Conservation (phyloP, 2,329 filamentous ascomycete genomes). For the Fusarium sp. region DNA sequence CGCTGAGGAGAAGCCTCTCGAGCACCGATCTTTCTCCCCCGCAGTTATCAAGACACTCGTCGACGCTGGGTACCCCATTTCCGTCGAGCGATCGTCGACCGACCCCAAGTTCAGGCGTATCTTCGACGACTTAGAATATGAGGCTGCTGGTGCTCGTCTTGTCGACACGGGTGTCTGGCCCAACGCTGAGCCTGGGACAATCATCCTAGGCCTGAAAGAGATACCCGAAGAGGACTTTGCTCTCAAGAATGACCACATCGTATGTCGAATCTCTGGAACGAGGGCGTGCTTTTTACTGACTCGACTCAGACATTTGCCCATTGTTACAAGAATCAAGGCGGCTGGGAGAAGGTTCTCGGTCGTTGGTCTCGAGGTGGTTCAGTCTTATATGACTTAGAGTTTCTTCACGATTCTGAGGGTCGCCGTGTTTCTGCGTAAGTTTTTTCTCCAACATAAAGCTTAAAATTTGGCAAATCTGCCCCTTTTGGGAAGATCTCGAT, state of each 20-base stretch:
- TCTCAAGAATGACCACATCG: constrained; percentile 42
- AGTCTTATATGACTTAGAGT: constrained; percentile 83
- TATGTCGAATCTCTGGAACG: background rate
- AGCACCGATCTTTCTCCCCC: constrained; percentile 48
- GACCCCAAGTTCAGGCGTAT: constrained; percentile 69
- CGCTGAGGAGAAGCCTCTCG: constrained; percentile 67
- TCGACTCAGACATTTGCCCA: constrained; percentile 68
- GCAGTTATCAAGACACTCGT: constrained; percentile 63
- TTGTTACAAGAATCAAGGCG: constrained; percentile 79
- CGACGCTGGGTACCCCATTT: constrained; percentile 74
- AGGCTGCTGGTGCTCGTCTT: constrained; percentile 69
- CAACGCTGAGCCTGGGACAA: constrained; percentile 71
- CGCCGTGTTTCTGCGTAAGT: constrained; percentile 27
- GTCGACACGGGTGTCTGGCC: constrained; percentile 74
- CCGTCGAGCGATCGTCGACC: constrained; percentile 65
- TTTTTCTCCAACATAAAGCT: background rate
- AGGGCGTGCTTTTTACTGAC: background rate
- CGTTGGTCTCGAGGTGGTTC: constrained; percentile 74
- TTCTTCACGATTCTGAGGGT: constrained; percentile 70
- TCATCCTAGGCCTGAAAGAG: constrained; percentile 82
- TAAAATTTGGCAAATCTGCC: constrained; percentile 33
- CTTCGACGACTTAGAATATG: constrained; percentile 69
- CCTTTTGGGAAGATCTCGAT: background rate
- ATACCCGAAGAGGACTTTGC: constrained; percentile 75
- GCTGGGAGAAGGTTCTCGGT: constrained; percentile 82